Conservation (phyloP, 2,329 filamentous ascomycete genomes). For the Fusarium pseudograminearum region DNA sequence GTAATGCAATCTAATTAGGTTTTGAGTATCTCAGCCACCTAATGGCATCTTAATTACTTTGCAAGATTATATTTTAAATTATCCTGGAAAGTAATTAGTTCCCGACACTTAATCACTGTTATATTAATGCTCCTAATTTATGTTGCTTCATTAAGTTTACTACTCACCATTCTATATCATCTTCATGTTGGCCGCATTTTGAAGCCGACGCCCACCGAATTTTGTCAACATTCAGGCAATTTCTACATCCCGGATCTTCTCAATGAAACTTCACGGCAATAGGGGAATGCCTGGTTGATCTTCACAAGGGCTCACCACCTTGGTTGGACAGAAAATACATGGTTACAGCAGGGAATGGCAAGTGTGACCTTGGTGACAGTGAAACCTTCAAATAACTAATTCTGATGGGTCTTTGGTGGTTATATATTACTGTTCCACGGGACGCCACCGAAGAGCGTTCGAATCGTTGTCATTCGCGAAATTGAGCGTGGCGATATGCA, state of each 20-base stretch:
- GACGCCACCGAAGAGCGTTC: conserved; percentile 2
- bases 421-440: conserved; percentile 22
- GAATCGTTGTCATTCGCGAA: conserved; percentile 10
- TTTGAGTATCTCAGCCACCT: background rate
- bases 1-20: background rate
- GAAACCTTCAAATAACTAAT: too few species aligned
- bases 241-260: background rate
- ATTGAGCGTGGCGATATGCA: conserved; percentile 16
- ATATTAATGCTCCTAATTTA: accelerated
- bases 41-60: background rate
- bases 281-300: background rate
- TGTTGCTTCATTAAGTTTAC: background rate
- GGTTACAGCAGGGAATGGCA: conserved; percentile 14
- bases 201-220: too few species aligned
- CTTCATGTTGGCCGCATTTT: too few species aligned
- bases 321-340: conserved; percentile 12
- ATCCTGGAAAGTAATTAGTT: too few species aligned
- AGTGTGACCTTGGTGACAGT: accelerated
- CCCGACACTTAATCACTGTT: background rate
- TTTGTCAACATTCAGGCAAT: too few species aligned
- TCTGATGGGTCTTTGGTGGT: conserved; percentile 9
- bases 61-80: too few species aligned
- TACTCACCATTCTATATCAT: background rate
- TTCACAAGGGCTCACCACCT: background rate
- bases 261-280: background rate